Base-by-base conservation (phyloP, 2,329 filamentous ascomycete genomes). In the Xylariaceae sp. region DNA sequence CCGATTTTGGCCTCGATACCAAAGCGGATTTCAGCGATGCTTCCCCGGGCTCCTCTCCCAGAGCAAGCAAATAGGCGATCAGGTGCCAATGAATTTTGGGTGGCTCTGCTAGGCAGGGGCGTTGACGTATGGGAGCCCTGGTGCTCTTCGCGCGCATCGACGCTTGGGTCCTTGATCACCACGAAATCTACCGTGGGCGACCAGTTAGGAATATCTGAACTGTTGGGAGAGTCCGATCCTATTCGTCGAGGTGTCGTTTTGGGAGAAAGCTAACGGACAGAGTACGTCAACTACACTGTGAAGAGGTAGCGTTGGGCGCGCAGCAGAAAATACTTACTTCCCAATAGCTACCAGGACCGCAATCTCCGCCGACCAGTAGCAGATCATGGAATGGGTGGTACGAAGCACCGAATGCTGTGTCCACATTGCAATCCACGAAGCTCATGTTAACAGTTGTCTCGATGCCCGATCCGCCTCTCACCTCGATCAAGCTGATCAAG, bases 401-500 rank as follows among this genome's bases (percentile, higher is more conserved):
- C n/a, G 84, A 67, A 33, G 79, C 83, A 32, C 87, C 82, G 54
- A 96, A 93, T 3, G 87, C 87, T 3, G 74, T 79, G 37, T 87
- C 83, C 29, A 94, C 81, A 39, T 83, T 85, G 48, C 82, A 83
- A 33, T 74, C 69, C 44, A 85, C 77, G 32, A 70, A 69, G 6
- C 83, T 82, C 37, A 85, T 68, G 34, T 72, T 67, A 29, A 71
- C 68, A 34, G 70, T 65, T 25, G 68, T 65, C 32, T 70, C 66
- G 33, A 80, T 55, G 44, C 74, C 64, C 29, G 68, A 72, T 42
- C 64, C 65, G 5, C 69, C 68, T 27, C 75, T 72, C 38, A 86
- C 76, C 44, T 87, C 79, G 4, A 90, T 59, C 43, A 82, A 84
- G 34, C 80, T 73, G 8, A 95, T 70, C 31, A 80, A 65, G 3